Evolutionary conservation across 2,329 filamentous ascomycete genomes (phyloP), one percentile per base, ranked within the genome.

Genomic region (Nemania sp.): DNA sequence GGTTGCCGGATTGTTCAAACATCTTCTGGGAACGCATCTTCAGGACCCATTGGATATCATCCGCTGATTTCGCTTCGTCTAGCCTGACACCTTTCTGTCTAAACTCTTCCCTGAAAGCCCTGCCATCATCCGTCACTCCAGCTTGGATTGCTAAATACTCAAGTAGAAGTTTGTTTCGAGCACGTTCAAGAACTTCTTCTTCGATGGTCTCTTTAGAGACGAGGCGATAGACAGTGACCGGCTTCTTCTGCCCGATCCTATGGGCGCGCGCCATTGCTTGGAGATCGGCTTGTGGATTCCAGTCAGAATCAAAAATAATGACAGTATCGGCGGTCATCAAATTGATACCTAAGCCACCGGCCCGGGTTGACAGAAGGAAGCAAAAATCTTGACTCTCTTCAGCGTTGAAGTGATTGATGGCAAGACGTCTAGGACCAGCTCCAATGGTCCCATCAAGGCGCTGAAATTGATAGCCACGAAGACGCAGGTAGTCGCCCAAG

Each of bases 11-110:
- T 75, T 97, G 94, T 76, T 98, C 94, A 68, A 99, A 99, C 89
- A 99, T 96, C 77, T 95, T 97, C 73, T 97, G 95, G n/a, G 95
- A 96, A 68, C 95, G 90, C 77, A 94, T 92, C 79, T 98, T 98
- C 72, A 99, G 84, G 60, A 99, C 96, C 75, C 91, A 90, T 64
- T 95, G 96, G 67, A 98, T 98, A 72, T 97, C 95, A 66, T 97
- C 94, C 0, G 91, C 91, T 2, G 92, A 96, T 60, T 89, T 94
- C 7, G 94, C 93, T 68, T 96, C 93, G 56, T 89, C 89, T 37
- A 83, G 87, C 82, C 79, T 90, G 77, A 80, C 79, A 76, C 87
- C 87, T 75, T 92, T 90, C 76, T 93, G 91, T 69, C 89, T 89
- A 68, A 92, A 87, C 71, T 97, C 87, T 68, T 88, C 85, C 49